These are phyloP conservation scores for Trichoderma parareesei DNA, from an alignment of 495 filamentous ascomycete species.

Conservation along the genomic window DNA sequence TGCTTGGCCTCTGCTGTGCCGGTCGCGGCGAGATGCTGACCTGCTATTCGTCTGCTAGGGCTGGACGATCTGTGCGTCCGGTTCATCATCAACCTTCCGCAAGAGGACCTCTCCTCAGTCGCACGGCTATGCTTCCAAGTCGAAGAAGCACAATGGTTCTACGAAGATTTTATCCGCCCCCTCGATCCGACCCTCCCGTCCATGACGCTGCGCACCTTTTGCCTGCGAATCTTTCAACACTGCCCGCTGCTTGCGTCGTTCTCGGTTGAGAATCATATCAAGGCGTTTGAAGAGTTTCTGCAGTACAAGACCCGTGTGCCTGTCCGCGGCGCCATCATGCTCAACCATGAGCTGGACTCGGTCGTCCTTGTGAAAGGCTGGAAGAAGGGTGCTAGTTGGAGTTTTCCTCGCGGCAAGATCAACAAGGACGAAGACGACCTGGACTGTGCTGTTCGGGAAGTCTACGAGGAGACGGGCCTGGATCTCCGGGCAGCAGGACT, in stretches of 20 bases:
- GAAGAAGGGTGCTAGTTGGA: conserved; percentile 96
- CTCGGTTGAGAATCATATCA: conserved; percentile 64
- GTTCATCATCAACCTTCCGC: conserved; percentile 92
- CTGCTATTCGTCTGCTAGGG: conserved; percentile 45
- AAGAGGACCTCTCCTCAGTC: conserved; percentile 79
- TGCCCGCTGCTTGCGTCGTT: conserved; percentile 80
- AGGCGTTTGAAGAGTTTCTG: conserved; percentile 82
- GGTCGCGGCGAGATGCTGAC: conserved; percentile 20
- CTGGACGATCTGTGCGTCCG: conserved; percentile 91
- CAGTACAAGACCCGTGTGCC: conserved; percentile 90
- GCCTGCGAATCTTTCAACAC: conserved; percentile 80
- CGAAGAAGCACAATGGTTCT: conserved; percentile 99
- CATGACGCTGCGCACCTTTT: conserved; percentile 74
- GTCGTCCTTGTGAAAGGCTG: conserved; percentile 90
- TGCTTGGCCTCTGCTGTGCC: background rate
- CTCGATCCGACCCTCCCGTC: conserved; percentile 77
- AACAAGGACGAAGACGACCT: conserved; percentile 91
- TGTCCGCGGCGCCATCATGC: conserved; percentile 84
- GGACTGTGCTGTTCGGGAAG: conserved; percentile 86
- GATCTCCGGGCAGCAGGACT: conserved; percentile 67
- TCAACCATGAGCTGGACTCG: conserved; percentile 86
- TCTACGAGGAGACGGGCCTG: conserved; percentile 92
- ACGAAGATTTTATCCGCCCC: conserved; percentile 96
- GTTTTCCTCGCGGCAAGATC: conserved; percentile 93
- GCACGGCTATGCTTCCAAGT: conserved; percentile 97